Conservation (phyloP, 176 grass and related monocot species). For the Cenchrus fungigraminus region DNA sequence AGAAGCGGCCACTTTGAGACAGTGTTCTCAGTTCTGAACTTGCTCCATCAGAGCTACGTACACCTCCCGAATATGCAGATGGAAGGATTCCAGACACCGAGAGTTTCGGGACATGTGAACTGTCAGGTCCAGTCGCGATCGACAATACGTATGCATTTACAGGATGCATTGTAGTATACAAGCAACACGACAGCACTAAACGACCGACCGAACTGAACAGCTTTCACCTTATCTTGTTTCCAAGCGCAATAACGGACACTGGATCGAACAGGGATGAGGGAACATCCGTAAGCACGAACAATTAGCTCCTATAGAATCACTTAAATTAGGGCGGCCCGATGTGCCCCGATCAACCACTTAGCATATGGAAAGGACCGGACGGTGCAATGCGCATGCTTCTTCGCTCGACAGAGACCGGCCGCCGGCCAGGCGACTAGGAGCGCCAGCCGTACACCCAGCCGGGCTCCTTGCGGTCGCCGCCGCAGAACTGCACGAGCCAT, state of each 20-base stretch:
- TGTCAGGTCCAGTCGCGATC: constrained; percentile 23
- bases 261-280: not conserved
- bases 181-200: constrained; percentile 26
- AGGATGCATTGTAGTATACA: not conserved
- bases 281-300: constrained; percentile 20
- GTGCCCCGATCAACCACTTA: not conserved
- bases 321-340: constrained; percentile 32
- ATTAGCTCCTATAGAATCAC: constrained; percentile 10
- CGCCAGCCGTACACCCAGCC: constrained; percentile 41
- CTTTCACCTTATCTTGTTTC: not conserved
- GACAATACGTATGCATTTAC: not conserved
- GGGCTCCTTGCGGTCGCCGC: constrained; percentile 28
- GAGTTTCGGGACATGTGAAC: constrained; percentile 1
- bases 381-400: constrained; percentile 6
- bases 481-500: constrained; percentile 45
- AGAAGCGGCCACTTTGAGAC: not conserved
- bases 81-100: not conserved
- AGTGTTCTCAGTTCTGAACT: not conserved
- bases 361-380: not conserved
- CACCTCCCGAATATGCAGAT: not conserved
- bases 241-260: constrained; percentile 21
- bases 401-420: constrained; percentile 21
- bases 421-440: not conserved
- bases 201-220: constrained; percentile 6
- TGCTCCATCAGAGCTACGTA: not conserved